Percentiles rank a stretch among this genome's conserved stretches.
phyloP scores from a whole-genome alignment of 345 rosid species.

The Turnera subulata region DNA sequence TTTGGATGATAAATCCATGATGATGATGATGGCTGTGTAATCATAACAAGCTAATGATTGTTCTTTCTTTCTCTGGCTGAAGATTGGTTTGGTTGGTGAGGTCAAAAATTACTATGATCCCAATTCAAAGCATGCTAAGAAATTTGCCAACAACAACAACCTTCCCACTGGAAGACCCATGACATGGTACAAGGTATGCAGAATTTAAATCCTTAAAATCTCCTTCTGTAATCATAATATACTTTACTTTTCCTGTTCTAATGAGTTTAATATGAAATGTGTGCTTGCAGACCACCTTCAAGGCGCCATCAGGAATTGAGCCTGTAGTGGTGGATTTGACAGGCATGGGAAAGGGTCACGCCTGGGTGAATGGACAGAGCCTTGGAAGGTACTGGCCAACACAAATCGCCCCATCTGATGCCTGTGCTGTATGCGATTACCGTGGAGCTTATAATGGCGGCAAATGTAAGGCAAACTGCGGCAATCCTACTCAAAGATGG shows the following conservation, averaged over 20 bases:
- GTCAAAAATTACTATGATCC: constrained; percentile 4
- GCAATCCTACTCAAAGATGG: constrained; percentile 12
- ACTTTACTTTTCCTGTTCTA: background rate
- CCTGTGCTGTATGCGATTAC: background rate
- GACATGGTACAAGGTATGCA: constrained; percentile 17
- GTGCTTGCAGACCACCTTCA: constrained; percentile 2
- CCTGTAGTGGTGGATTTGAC: constrained; percentile 10
- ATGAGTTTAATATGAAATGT: background rate
- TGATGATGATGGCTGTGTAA: background rate
- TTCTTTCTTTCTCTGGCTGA: background rate
- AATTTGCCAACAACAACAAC: background rate
- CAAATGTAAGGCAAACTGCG: constrained; percentile 2
- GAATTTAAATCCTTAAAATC: background rate
- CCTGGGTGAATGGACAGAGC: constrained; percentile 4
- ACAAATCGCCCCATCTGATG: constrained; percentile 1
- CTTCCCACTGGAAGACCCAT: background rate
- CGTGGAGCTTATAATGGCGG: background rate
- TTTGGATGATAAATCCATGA: background rate
- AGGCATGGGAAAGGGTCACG: constrained; percentile 11
- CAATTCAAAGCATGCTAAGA: background rate
- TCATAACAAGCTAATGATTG: background rate
- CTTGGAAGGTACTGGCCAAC: constrained; percentile 6
- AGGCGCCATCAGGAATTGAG: constrained; percentile 7
- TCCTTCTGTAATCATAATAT: background rate
- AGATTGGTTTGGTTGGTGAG: constrained; percentile 9